Evolutionary conservation across 768 basidiomycete genomes (phyloP).

Genomic region (Strobilomyces confusus): DNA sequence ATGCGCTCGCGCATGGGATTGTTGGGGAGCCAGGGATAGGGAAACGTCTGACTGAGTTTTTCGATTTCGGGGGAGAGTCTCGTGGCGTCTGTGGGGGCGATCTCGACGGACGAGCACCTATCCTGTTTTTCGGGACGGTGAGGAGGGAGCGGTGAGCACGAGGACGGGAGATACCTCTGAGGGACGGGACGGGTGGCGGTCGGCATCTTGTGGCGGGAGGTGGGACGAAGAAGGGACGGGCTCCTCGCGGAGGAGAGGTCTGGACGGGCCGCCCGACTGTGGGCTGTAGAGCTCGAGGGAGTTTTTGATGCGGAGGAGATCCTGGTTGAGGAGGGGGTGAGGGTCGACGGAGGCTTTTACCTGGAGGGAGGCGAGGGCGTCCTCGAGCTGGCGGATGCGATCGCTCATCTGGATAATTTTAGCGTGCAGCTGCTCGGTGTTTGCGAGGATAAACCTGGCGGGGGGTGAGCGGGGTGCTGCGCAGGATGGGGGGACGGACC

Average conservation of each 20-base stretch:
- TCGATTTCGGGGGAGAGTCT: constrained; percentile 32
- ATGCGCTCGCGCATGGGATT: no score
- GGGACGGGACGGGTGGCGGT: constrained; percentile 10
- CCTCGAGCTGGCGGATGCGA: constrained; percentile 62
- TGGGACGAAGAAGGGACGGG: constrained; percentile 14
- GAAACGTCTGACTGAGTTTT: constrained; percentile 62
- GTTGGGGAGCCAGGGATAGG: constrained; percentile 65
- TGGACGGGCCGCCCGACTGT: constrained; percentile 14
- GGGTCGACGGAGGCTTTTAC: constrained; percentile 35
- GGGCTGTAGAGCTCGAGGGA: constrained; percentile 59
- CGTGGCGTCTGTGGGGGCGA: constrained; percentile 13
- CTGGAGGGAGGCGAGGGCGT: constrained; percentile 49
- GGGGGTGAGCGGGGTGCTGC: constrained; percentile 10
- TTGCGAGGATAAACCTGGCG: constrained; percentile 60
- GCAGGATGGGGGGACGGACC: constrained; percentile 33
- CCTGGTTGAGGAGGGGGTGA: constrained; percentile 57
- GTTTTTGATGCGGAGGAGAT: constrained; percentile 59
- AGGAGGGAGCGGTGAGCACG: neutral
- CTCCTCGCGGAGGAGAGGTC: constrained; percentile 3
- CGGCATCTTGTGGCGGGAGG: neutral
- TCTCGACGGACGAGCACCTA: constrained; percentile 23
- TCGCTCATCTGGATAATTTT: constrained; percentile 59
- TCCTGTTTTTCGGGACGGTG: constrained; percentile 17
- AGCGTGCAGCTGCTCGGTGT: constrained; percentile 62
- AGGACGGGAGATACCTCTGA: constrained; percentile 22